Percentiles rank a stretch among this genome's conserved stretches.
These are phyloP conservation scores for Xerocomellus intermedius DNA, from an alignment of 768 basidiomycete species.

Conservation along the genomic window DNA sequence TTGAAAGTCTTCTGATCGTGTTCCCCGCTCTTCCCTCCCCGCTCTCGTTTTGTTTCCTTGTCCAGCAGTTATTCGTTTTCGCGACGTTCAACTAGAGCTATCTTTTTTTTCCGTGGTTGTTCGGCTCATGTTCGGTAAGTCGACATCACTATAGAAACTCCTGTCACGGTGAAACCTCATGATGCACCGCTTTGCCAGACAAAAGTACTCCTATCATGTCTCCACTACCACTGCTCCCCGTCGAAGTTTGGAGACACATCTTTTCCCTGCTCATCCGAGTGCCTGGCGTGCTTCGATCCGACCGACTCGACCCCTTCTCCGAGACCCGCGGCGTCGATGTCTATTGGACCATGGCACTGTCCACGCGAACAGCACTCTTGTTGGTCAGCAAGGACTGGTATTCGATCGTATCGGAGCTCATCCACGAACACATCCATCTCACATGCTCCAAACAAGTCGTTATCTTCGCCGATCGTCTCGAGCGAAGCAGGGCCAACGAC, in stretches of 20 bases:
- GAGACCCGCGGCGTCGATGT: slow-evolving; percentile 32
- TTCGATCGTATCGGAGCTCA: slow-evolving; percentile 36
- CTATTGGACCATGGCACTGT: slow-evolving; percentile 28
- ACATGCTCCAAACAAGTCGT: slow-evolving; percentile 36
- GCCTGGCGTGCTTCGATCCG: slow-evolving; percentile 32
- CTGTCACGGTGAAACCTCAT: slow-evolving; percentile 1
- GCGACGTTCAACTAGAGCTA: not conserved
- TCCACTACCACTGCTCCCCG: slow-evolving; percentile 27
- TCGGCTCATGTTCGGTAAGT: slow-evolving; percentile 3
- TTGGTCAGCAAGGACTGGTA: slow-evolving; percentile 41
- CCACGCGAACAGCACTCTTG: slow-evolving; percentile 32
- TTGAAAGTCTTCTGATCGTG: not conserved
- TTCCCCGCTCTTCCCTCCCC: not conserved
- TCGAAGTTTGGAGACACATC: slow-evolving; percentile 43
- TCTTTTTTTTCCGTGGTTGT: not conserved
- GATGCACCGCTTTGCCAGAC: slow-evolving; percentile 1
- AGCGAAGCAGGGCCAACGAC: slow-evolving; percentile 22
- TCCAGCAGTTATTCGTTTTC: not conserved
- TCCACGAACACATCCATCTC: slow-evolving; percentile 42
- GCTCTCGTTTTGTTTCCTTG: not conserved
- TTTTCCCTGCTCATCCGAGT: slow-evolving; percentile 35
- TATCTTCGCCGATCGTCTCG: slow-evolving; percentile 35
- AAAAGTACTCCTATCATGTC: slow-evolving; percentile 9
- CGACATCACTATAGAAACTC: not conserved
- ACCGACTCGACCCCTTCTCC: slow-evolving; percentile 41